These are phyloP conservation scores for Spathaspora sp. DNA, from an alignment of 1,139 yeast species.

Conservation along the genomic window DNA sequence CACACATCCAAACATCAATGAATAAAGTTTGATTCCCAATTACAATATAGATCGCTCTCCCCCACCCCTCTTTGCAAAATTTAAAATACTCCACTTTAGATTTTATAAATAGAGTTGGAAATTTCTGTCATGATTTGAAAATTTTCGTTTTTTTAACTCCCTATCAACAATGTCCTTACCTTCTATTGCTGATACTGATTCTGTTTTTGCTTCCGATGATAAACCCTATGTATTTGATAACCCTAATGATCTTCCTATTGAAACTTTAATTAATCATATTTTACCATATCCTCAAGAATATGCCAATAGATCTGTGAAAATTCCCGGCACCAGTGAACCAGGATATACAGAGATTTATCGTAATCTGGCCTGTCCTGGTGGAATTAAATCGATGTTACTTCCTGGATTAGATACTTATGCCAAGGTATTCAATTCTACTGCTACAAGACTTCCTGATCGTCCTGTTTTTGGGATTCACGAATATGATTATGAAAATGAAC, in stretches of 20 bases:
- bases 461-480: constrained; percentile 34
- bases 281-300: constrained; percentile 25
- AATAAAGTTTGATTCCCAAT: neutral
- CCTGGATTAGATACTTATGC: constrained; percentile 31
- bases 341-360: constrained; percentile 37
- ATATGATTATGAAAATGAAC: constrained; percentile 28
- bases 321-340: constrained; percentile 29
- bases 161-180: constrained; percentile 9
- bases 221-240: constrained; percentile 18
- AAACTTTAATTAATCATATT: constrained; percentile 17
- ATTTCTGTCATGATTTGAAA: too few species aligned
- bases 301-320: constrained; percentile 20
- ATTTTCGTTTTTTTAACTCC: neutral
- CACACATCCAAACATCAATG: neutral
- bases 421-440: constrained; percentile 24
- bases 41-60: neutral
- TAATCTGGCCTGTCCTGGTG: constrained; percentile 24
- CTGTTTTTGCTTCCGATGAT: constrained; percentile 13
- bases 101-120: neutral
- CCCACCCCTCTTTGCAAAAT: neutral
- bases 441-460: constrained; percentile 16
- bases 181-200: constrained; percentile 11
- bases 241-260: constrained; percentile 16
- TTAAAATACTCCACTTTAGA: neutral
- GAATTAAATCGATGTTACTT: constrained; percentile 22